Base-by-base conservation (phyloP, 1,284 basidiomycete species). In the Leucoagaricus sp. region DNA sequence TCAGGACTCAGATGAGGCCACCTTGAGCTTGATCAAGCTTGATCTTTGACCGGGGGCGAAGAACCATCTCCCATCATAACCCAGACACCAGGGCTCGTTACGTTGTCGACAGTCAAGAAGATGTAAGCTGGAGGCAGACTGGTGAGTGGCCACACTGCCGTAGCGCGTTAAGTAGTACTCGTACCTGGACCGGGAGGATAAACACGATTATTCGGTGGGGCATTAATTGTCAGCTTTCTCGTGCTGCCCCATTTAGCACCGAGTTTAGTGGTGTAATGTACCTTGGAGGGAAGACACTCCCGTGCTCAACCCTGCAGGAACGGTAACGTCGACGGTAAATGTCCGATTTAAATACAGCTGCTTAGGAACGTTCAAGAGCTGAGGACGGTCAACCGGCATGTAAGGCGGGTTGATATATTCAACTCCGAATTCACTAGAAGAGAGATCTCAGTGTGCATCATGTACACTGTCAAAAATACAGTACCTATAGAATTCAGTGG, bases 361-460 rank as follows among this genome's bases (percentile, higher is more conserved):
- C 15, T 68, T 65, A 0, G 81, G 77, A 3, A 69, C 63, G 4
- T 65, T 62, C 2, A 64, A 58, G 36, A 87, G 78, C 44, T 72
- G 66, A 1, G 91, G 90, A 19, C 90, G 78, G 13, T 75, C 67
- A 61, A 65, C 69, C 10, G 65, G 63, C 83, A 90, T 85, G 65
- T 93, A 93, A 3, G 89, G 84, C 0, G 91, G 89, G 13, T 70
- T 72, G 40, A 91, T 67, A 82, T 87, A 89, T 64, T 94, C 91
- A 15, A 92, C 86, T 40, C 89, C 76, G 67, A 92, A 94, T 66
- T 93, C 91, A 1, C 91, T 93, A n/a, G n/a, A n/a, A n/a, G n/a
- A n/a, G n/a, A 29, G 31, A 12, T 12, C 19, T 25, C n/a, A 29
- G 44, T n/a, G 15, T 13, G 17, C 13, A 21, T 9, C 3, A n/a